Evolutionary conservation across 192 early-diverging fungal species (phyloP).

Genomic region (Funneliformis mosseae): DNA sequence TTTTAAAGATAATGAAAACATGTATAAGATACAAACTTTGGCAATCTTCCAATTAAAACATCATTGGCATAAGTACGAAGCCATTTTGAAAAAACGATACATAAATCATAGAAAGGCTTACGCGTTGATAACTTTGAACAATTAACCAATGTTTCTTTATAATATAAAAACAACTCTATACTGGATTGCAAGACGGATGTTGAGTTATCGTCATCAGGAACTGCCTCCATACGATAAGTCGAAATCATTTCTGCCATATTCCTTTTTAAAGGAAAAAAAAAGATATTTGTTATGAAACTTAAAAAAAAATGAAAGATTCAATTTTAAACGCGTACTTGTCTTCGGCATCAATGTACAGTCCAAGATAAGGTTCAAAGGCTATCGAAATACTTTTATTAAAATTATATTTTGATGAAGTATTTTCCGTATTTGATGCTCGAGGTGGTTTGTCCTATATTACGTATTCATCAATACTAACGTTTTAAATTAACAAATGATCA

Average conservation of each 20-base stretch:
- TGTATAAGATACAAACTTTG: conserved; percentile 52
- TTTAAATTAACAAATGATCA: background rate
- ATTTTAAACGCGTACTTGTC: conserved; percentile 58
- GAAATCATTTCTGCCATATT: conserved; percentile 32
- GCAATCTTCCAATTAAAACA: conserved; percentile 71
- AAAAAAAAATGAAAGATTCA: background rate
- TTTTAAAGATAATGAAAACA: background rate
- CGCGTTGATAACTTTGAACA: conserved; percentile 84
- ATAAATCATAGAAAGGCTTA: conserved; percentile 86
- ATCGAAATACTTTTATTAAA: conserved; percentile 81
- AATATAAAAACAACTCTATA: conserved; percentile 90
- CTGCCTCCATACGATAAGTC: conserved; percentile 49
- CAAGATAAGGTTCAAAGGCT: conserved; percentile 87
- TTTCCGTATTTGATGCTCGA: background rate
- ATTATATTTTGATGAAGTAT: conserved; percentile 37
- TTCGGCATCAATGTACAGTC: conserved; percentile 86
- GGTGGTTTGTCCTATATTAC: background rate
- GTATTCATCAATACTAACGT: background rate
- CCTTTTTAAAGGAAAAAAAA: conserved; percentile 9
- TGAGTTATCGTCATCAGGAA: conserved; percentile 58
- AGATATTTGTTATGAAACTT: background rate
- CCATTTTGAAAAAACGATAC: conserved; percentile 77
- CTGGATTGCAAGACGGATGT: conserved; percentile 79
- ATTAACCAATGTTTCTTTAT: conserved; percentile 84
- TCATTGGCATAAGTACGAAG: conserved; percentile 78